phyloP scores from a whole-genome alignment of 2,329 filamentous ascomycete species.

The Bisporella sp. region DNA sequence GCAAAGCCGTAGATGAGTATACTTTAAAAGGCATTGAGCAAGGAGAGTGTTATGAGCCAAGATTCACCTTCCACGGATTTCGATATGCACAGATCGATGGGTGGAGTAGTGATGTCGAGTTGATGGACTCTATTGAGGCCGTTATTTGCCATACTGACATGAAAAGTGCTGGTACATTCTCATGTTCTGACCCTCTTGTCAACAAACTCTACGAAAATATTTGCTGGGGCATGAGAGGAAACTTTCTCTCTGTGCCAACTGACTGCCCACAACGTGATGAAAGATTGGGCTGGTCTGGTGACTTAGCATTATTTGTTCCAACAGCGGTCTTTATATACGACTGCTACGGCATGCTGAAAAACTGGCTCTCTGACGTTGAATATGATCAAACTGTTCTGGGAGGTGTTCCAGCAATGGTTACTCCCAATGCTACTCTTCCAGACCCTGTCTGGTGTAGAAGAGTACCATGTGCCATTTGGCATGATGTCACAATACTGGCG shows the following conservation, averaged over 20 bases:
- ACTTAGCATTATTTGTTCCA: conserved; percentile 37
- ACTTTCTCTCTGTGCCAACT: conserved; percentile 38
- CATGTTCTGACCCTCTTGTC: conserved; percentile 25
- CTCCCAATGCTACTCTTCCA: conserved; percentile 1
- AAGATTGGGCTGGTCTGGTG: conserved; percentile 41
- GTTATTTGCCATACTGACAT: conserved; percentile 21
- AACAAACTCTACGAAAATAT: conserved; percentile 41
- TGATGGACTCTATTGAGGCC: conserved; percentile 11
- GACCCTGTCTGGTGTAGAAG: not conserved
- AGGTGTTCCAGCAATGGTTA: conserved; percentile 6
- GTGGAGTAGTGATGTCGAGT: conserved; percentile 3
- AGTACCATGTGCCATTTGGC: conserved; percentile 30
- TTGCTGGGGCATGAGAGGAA: conserved; percentile 39
- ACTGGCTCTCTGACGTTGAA: conserved; percentile 35
- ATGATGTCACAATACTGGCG: conserved; percentile 34
- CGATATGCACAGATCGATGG: conserved; percentile 29
- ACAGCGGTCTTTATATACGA: conserved; percentile 37
- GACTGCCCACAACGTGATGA: conserved; percentile 44
- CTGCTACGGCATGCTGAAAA: conserved; percentile 31
- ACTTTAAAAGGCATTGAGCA: not conserved
- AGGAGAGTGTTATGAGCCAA: conserved; percentile 20
- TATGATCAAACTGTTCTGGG: conserved; percentile 28
- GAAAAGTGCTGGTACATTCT: conserved; percentile 18
- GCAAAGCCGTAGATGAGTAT: conserved; percentile 25
- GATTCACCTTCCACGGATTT: conserved; percentile 43